A percentile compares a stretch with the other conserved stretches of the same genome.
Evolutionary conservation across 1,284 basidiomycete species (phyloP).

Genomic region (Sphagnurus paluster): DNA sequence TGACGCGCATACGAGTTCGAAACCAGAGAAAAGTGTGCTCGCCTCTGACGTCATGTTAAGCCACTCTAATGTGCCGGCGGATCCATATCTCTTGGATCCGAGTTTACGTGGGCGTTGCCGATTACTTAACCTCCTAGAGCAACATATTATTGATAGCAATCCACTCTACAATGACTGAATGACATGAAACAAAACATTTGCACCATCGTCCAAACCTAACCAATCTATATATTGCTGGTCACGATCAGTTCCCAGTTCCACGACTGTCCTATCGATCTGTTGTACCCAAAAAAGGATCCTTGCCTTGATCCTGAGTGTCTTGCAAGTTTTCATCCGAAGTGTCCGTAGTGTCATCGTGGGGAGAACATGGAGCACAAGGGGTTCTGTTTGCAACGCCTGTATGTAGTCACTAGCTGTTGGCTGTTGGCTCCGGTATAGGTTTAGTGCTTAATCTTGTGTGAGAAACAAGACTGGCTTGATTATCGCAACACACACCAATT

Average conservation of each 20-base stretch:
- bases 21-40: no score
- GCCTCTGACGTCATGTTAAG: no score
- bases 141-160: background rate
- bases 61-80: no score
- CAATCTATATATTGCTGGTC: constrained; percentile 59
- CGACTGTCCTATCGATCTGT: constrained; percentile 47
- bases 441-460: constrained; percentile 23
- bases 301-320: constrained; percentile 38
- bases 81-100: no score
- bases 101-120: background rate
- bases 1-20: no score
- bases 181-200: constrained; percentile 35
- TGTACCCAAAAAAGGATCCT: constrained; percentile 52
- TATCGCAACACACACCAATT: constrained; percentile 47
- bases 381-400: constrained; percentile 11
- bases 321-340: constrained; percentile 55
- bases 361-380: constrained; percentile 48
- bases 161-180: background rate
- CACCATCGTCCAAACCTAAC: constrained; percentile 69
- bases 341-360: constrained; percentile 64
- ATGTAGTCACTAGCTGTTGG: constrained; percentile 6
- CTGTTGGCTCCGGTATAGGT: constrained; percentile 27
- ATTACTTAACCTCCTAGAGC: background rate
- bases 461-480: constrained; percentile 4
- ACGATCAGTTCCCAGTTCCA: constrained; percentile 44